phyloP scores from a whole-genome alignment of 345 rosid genomes.

The Lumnitzera littorea region DNA sequence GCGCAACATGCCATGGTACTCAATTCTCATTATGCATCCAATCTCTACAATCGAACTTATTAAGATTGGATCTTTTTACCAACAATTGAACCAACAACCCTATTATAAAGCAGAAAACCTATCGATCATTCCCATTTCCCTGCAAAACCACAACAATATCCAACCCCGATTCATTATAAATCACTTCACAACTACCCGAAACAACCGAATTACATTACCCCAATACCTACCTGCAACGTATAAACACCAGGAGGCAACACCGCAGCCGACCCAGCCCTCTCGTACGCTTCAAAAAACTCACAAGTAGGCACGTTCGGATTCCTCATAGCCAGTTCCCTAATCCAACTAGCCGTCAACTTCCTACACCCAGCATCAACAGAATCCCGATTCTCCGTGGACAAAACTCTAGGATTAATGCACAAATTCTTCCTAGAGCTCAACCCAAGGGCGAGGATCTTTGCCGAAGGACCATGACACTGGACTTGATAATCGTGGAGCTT shows the following conservation, averaged over 20 bases:
- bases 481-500: constrained; percentile 67
- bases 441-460: constrained; percentile 73
- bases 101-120: no score
- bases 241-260: constrained; percentile 94
- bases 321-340: constrained; percentile 66
- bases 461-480: constrained; percentile 56
- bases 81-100: no score
- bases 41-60: no score
- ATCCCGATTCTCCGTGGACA: constrained; percentile 83
- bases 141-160: no score
- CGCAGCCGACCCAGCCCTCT: constrained; percentile 68
- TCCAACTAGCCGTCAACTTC: constrained; percentile 92
- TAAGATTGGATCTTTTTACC: no score
- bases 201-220: neutral
- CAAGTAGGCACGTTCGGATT: constrained; percentile 71
- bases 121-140: no score
- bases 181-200: neutral
- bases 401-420: constrained; percentile 68
- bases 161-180: neutral
- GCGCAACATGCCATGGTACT: no score
- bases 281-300: constrained; percentile 78
- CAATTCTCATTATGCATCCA: no score
- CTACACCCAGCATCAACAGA: constrained; percentile 94
- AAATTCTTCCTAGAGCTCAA: constrained; percentile 87
- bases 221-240: constrained; percentile 63